These are phyloP conservation scores for Dictyostelium brefeldianum DNA, from an alignment of 78 protist genomes.

Conservation along the genomic window DNA sequence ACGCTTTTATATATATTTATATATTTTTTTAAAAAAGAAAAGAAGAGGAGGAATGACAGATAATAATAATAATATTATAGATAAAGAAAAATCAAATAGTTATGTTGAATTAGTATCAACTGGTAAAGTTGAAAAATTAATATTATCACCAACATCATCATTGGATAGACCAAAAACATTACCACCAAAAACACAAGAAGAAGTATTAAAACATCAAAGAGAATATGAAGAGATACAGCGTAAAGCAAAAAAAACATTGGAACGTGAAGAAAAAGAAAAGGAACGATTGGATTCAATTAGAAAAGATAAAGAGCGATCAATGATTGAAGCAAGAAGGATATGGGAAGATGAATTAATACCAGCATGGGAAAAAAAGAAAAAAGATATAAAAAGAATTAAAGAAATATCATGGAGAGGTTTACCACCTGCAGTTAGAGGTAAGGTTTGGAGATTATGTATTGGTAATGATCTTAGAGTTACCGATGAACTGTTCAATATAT, in stretches of 20 bases:
- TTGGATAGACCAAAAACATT: slow-evolving; percentile 72
- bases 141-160: slow-evolving; percentile 21
- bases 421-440: slow-evolving; percentile 83
- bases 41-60: no score
- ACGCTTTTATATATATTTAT: no score
- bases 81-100: background rate
- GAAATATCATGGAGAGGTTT: slow-evolving; percentile 83
- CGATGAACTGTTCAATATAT: slow-evolving; percentile 70
- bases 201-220: slow-evolving; percentile 75
- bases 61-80: background rate
- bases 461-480: slow-evolving; percentile 82
- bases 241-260: slow-evolving; percentile 66
- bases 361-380: slow-evolving; percentile 73
- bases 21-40: no score
- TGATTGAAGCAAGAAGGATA: slow-evolving; percentile 73
- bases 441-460: slow-evolving; percentile 70
- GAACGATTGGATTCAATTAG: slow-evolving; percentile 41
- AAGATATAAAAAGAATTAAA: slow-evolving; percentile 33
- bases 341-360: slow-evolving; percentile 78
- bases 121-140: slow-evolving; percentile 68
- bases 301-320: slow-evolving; percentile 65
- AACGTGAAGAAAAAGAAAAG: slow-evolving; percentile 79
- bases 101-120: slow-evolving; percentile 31
- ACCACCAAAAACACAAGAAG: slow-evolving; percentile 82
- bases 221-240: slow-evolving; percentile 79